Evolutionary conservation across 371 early-diverging fungal genomes (phyloP).

Genomic region (Rhizopus delemar): DNA sequence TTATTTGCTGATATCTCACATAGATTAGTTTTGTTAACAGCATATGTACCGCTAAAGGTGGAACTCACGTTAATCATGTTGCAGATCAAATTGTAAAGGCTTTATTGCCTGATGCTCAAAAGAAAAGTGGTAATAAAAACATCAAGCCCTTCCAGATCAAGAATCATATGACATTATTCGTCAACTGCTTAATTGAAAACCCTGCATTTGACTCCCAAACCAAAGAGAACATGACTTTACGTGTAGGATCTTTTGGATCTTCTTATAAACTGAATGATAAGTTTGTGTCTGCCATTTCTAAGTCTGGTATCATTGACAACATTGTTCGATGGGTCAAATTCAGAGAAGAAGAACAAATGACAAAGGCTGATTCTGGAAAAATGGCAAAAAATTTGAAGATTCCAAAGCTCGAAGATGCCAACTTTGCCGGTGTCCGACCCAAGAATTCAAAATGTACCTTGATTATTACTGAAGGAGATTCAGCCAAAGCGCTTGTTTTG

Average conservation of each 20-base stretch:
- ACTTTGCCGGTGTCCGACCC: constrained; percentile 85
- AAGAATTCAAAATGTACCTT: constrained; percentile 89
- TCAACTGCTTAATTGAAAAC: constrained; percentile 98
- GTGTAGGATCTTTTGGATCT: constrained; percentile 85
- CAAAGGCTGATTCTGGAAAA: constrained; percentile 92
- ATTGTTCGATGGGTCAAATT: constrained; percentile 79
- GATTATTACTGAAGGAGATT: constrained; percentile 99
- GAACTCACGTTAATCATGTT: constrained; percentile 93
- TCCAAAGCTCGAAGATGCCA: constrained; percentile 98
- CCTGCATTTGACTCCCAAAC: constrained; percentile 99
- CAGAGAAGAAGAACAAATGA: constrained; percentile 86
- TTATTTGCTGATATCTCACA: background rate
- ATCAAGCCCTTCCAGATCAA: constrained; percentile 91
- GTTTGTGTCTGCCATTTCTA: constrained; percentile 82
- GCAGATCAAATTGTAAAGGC: constrained; percentile 87
- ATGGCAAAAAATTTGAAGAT: constrained; percentile 81
- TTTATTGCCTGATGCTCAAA: constrained; percentile 76
- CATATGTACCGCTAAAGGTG: constrained; percentile 98
- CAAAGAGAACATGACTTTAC: constrained; percentile 97
- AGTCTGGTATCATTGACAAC: constrained; percentile 87
- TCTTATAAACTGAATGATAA: constrained; percentile 79
- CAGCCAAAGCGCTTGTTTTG: constrained; percentile 97
- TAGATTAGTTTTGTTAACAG: constrained; percentile 97
- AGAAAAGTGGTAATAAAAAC: constrained; percentile 77
- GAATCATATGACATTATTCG: constrained; percentile 92